Conservation (phyloP, 2,329 filamentous ascomycete genomes). For the Trichophyton schoenleinii region DNA sequence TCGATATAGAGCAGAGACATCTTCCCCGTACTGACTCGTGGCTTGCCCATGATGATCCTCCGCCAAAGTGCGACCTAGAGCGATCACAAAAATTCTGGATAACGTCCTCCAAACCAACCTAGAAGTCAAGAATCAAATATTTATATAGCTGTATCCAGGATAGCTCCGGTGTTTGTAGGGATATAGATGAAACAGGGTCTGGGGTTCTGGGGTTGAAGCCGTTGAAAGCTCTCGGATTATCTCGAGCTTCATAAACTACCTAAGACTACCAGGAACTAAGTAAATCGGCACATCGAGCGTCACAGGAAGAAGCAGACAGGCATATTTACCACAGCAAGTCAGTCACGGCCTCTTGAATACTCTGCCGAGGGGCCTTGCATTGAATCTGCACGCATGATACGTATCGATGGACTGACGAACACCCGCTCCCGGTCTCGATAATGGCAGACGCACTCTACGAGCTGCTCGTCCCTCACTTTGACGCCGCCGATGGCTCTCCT, state of each 20-base stretch:
- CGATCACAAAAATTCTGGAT: too few relatives aligned
- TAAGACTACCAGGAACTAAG: too few relatives aligned
- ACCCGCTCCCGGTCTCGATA: constrained; percentile 7
- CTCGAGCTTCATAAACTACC: not conserved
- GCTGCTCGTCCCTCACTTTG: constrained; percentile 52
- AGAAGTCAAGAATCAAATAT: not conserved
- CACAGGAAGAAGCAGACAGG: not conserved
- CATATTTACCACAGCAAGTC: not conserved
- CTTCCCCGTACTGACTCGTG: constrained; percentile 34
- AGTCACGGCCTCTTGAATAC: not conserved
- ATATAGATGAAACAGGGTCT: not conserved
- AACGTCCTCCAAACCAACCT: not conserved
- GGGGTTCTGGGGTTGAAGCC: not conserved
- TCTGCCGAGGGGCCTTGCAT: not conserved
- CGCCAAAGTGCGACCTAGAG: not conserved
- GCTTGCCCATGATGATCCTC: constrained; percentile 42
- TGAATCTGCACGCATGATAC: too few relatives aligned
- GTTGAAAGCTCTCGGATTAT: not conserved
- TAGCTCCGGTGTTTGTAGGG: not conserved
- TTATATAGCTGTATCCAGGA: not conserved
- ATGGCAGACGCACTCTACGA: constrained; percentile 68
- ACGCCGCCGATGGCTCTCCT: constrained; percentile 26
- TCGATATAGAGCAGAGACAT: not conserved
- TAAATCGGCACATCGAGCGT: too few relatives aligned
- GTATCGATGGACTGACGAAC: not conserved